These are phyloP conservation scores for Fonsecaea nubica DNA, from an alignment of 2,329 filamentous ascomycete genomes.

Conservation along the genomic window DNA sequence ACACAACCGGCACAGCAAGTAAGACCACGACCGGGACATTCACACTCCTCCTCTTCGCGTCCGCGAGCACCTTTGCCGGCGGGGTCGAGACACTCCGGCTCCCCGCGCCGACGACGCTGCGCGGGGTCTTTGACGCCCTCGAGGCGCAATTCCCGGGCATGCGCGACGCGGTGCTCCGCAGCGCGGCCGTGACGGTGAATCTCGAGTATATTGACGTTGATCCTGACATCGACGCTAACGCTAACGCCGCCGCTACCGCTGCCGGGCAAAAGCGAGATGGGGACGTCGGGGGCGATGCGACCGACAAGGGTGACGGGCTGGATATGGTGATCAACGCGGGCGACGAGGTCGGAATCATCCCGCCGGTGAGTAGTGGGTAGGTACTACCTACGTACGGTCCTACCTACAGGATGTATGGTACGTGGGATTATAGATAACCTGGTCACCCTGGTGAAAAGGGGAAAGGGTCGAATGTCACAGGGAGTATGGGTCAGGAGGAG, in stretches of 20 bases:
- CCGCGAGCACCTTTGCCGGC: slow-evolving; percentile 50
- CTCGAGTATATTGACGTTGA: slow-evolving; percentile 54
- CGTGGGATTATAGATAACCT: no score
- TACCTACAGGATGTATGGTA: no score
- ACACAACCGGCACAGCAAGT: no score
- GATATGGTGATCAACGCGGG: slow-evolving; percentile 46
- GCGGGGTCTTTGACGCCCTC: slow-evolving; percentile 47
- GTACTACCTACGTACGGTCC: background rate
- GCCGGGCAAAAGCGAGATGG: background rate
- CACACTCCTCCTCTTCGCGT: slow-evolving; percentile 56
- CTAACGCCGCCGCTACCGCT: background rate
- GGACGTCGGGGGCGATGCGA: background rate
- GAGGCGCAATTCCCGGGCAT: slow-evolving; percentile 53
- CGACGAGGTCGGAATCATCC: slow-evolving; percentile 55
- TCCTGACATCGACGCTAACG: background rate
- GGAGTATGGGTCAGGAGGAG: no score
- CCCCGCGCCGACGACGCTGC: slow-evolving; percentile 50
- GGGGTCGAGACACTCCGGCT: slow-evolving; percentile 49
- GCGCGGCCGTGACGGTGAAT: slow-evolving; percentile 52
- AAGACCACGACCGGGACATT: slow-evolving; percentile 41
- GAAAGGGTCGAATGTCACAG: no score
- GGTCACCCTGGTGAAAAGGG: no score
- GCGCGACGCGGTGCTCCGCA: slow-evolving; percentile 46
- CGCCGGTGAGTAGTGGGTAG: slow-evolving; percentile 56
- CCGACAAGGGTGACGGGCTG: slow-evolving; percentile 16